Evolutionary conservation across 2,329 filamentous ascomycete genomes (phyloP), one percentile per base, ranked within the genome.

Genomic region (Tympanopsis confertula): DNA sequence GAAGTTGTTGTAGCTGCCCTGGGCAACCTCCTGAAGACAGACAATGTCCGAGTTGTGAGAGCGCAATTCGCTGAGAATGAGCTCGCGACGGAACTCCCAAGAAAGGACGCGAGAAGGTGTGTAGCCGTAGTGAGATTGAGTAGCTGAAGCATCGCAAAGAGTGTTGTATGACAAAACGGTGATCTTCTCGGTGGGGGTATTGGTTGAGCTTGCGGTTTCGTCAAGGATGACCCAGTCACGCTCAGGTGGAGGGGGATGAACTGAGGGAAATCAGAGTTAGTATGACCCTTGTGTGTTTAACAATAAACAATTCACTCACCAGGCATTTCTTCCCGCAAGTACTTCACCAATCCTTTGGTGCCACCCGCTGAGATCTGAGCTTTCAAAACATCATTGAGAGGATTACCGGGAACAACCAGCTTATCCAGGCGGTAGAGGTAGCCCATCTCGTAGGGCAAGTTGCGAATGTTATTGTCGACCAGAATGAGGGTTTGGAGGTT

Each of bases 161-260:
- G 73, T 81, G 55, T 82, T 82, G 64, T 79, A 80, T 42, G 71
- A 79, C 37, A 82, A 55, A 10, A 77, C 71, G 7, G 71, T 71
- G 41, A 82, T 68, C 39, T 69, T 74, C 47, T 79, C 30, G 12
- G 30, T 33, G 15, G 12, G 30, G 12, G 7, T 13, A 18, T 33
- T 33, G n/a, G 22, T 10, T 7, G 30, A 33, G 30, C 15, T 33
- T 10, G 30, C 30, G 30, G 30, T 33, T 33, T 33, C 30, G 15
- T 33, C 68, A 18, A 82, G 62, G 26, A 76, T 65, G 39, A 79
- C 68, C 75, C 76, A 82, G 46, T 78, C 73, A 51, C 78, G 68
- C 45, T 78, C 72, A 28, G 64, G 62, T 4, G 77, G 77, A 40
- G 76, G 69, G 19, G 70, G 62, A 35, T 74, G 68, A 40, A 66